These are phyloP conservation scores for Hericium rajendrae DNA, from an alignment of 768 basidiomycete genomes.

Conservation along the genomic window DNA sequence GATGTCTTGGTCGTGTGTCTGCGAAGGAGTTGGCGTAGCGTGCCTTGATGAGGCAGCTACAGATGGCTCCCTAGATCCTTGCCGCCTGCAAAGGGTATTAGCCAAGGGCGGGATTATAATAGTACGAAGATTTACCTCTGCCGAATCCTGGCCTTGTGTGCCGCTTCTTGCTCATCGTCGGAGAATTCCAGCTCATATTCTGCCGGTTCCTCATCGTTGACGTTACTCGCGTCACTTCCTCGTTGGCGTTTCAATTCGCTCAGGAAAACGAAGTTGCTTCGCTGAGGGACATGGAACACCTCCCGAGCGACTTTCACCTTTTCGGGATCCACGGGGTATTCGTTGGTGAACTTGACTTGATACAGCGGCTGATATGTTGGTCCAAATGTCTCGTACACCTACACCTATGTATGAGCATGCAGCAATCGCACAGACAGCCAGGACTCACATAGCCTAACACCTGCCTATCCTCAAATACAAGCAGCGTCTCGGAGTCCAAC, in stretches of 20 bases:
- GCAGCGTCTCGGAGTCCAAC: constrained; percentile 81
- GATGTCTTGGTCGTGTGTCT: constrained; percentile 47
- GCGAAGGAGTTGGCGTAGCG: constrained; percentile 36
- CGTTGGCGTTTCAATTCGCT: constrained; percentile 57
- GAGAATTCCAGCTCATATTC: constrained; percentile 91
- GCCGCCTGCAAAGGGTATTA: constrained; percentile 31
- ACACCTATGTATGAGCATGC: constrained; percentile 14
- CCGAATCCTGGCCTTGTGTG: constrained; percentile 52
- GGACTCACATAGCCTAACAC: constrained; percentile 82
- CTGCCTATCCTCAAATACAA: constrained; percentile 82
- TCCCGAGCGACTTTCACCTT: constrained; percentile 46
- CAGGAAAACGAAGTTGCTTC: constrained; percentile 80
- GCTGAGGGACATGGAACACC: constrained; percentile 75
- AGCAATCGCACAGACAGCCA: neutral
- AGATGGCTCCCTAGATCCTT: constrained; percentile 40
- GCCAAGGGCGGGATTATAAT: neutral
- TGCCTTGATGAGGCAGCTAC: constrained; percentile 40
- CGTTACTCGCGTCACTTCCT: constrained; percentile 91
- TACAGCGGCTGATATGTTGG: constrained; percentile 87
- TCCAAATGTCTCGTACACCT: constrained; percentile 95
- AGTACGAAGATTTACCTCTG: constrained; percentile 32
- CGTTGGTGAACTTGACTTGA: constrained; percentile 69
- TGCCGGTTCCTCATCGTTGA: constrained; percentile 88
- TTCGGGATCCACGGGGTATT: constrained; percentile 50
- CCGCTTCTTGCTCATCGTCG: constrained; percentile 87